Evolutionary conservation across 1,139 yeast genomes (phyloP), one percentile per base, ranked within the genome.

Genomic region (Taiozyma onychis): DNA sequence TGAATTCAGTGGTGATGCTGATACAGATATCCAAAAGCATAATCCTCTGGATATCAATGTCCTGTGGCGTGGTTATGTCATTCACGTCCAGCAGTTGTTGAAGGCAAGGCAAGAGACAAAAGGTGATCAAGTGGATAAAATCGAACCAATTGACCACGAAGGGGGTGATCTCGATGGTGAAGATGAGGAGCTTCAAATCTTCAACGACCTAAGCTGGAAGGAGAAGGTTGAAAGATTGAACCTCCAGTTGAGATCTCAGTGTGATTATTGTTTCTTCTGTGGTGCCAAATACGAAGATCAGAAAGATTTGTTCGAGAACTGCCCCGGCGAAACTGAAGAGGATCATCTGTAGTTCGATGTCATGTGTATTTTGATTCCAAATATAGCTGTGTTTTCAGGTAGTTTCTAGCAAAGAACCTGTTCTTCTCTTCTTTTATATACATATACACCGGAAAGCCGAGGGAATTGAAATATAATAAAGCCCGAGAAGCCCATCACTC

Each of bases 211-310:
- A 46, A 43, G 59, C 7, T 34, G 58, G 3, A 59, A 57, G 13
- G 66, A 69, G 41, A 66, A 63, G 47, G 52, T 73, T 10, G 56
- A 54, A 35, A 58, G 59, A 34, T 52, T 74, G 10, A 58, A 69
- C 32, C 54, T 57, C 8, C 72, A 71, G 51, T 62, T 77, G 22
- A 66, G 82, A 18, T 55, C 66, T 0, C 63, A 63, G 30, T 69
- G 67, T 50, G 55, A 58, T 50, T 79, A 73, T 57, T 79, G 84
- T 56, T 74, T 68, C 56, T 78, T 69, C 65, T 79, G 84, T 57
- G 81, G 81, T 1, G 59, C 60, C 10, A 57, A 56, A 41, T 78
- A 70, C 56, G 60, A 61, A 0, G 65, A 61, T 48, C 68, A 59
- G 39, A 56, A 57, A 1, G 81, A 78, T 34, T 56, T 79, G 44